Conservation (phyloP, 805 yeast species). For the Lachancea waltii region DNA sequence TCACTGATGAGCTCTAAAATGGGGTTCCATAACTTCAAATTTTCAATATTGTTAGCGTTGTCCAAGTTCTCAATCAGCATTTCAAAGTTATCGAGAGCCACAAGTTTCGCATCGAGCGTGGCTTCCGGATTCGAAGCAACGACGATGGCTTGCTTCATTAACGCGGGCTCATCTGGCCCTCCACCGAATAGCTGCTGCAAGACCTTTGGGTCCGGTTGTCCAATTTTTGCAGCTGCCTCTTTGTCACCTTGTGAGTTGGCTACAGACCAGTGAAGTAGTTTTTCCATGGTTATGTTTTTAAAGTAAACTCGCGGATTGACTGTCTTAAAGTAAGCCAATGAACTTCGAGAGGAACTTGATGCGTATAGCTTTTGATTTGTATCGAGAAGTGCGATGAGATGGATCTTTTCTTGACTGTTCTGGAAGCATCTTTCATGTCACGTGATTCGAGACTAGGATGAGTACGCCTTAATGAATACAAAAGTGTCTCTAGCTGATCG, state of each 20-base stretch:
- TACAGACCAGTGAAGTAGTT: constrained; percentile 85
- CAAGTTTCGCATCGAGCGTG: constrained; percentile 54
- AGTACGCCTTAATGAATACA: too few relatives aligned
- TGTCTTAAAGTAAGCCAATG: too few relatives aligned
- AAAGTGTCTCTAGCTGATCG: too few relatives aligned
- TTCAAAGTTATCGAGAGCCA: constrained; percentile 85
- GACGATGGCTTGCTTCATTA: constrained; percentile 72
- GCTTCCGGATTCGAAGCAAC: constrained; percentile 55
- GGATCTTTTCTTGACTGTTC: background rate
- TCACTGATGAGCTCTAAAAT: constrained; percentile 49
- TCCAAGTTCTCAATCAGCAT: constrained; percentile 90
- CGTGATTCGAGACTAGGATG: too few relatives aligned
- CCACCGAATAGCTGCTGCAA: constrained; percentile 72
- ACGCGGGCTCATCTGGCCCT: constrained; percentile 79
- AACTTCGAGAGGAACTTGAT: too few relatives aligned
- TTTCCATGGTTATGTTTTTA: constrained; percentile 55
- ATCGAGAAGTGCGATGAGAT: background rate
- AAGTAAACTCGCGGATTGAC: background rate
- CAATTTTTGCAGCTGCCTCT: constrained; percentile 55
- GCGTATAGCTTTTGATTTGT: too few relatives aligned
- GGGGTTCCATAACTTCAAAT: constrained; percentile 72
- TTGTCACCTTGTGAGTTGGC: constrained; percentile 69
- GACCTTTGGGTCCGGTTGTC: constrained; percentile 72
- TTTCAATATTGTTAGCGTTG: constrained; percentile 88
- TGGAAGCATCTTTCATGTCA: background rate